Conservation (phyloP, 2,329 filamentous ascomycete species). For the Aspergillus tamarii region DNA sequence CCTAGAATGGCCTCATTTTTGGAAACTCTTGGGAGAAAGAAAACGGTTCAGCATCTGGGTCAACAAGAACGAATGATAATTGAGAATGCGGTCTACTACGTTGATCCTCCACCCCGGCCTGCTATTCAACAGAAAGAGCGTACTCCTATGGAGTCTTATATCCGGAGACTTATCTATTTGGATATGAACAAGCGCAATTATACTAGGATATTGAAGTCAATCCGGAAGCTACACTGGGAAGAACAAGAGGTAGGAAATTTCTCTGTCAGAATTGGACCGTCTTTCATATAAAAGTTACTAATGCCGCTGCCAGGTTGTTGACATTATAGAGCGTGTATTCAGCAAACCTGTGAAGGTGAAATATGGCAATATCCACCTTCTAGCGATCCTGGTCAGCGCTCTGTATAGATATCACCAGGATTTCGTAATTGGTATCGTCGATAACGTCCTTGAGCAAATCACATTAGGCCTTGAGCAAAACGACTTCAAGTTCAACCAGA, state of each 20-base stretch:
- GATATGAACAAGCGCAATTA: conserved; percentile 95
- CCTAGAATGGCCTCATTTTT: conserved; percentile 93
- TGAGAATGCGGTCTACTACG: conserved; percentile 97
- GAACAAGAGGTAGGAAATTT: conserved; percentile 70
- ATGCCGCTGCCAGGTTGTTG: conserved; percentile 62
- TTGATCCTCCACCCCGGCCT: conserved; percentile 89
- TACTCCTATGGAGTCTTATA: conserved; percentile 87
- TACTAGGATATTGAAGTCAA: conserved; percentile 89
- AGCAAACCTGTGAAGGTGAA: conserved; percentile 97
- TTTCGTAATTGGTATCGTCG: conserved; percentile 89
- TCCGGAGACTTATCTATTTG: conserved; percentile 88
- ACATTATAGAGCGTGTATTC: conserved; percentile 84
- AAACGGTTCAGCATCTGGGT: conserved; percentile 90
- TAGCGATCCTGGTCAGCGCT: conserved; percentile 85
- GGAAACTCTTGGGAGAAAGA: conserved; percentile 94
- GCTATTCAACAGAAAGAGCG: conserved; percentile 97
- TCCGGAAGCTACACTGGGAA: conserved; percentile 96
- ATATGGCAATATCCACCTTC: conserved; percentile 92
- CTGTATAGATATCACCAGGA: conserved; percentile 89
- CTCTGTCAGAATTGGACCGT: neutral
- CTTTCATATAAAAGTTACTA: neutral
- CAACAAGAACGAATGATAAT: conserved; percentile 98
- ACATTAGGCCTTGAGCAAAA: conserved; percentile 88
- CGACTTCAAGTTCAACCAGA: conserved; percentile 96
- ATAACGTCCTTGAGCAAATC: conserved; percentile 87